Evolutionary conservation across 1,284 basidiomycete species (phyloP).

Genomic region (Irpex sp.): DNA sequence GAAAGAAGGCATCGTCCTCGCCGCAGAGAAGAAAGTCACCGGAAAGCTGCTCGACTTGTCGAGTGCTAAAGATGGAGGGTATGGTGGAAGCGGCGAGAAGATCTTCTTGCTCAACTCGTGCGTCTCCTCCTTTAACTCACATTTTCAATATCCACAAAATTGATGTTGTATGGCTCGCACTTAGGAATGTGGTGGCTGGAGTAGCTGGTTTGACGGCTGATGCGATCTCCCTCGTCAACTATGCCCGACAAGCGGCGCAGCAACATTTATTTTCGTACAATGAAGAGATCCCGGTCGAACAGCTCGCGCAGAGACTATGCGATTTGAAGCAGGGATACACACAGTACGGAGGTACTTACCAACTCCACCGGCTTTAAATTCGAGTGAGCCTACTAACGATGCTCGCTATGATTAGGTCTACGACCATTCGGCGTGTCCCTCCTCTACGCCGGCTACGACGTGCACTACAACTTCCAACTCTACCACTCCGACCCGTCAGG

Average conservation of each 20-base stretch:
- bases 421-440: constrained; percentile 97
- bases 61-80: constrained; percentile 81
- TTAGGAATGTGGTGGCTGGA: constrained; percentile 91
- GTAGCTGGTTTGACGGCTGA: constrained; percentile 97
- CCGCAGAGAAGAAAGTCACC: constrained; percentile 99
- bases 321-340: constrained; percentile 99
- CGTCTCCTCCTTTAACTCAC: constrained; percentile 27
- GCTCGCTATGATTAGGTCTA: constrained; percentile 58
- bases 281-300: constrained; percentile 97
- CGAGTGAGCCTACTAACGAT: no score
- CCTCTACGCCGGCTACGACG: constrained; percentile 95
- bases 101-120: constrained; percentile 91
- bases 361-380: no score
- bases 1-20: constrained; percentile 95
- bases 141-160: background rate
- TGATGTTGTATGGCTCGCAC: background rate
- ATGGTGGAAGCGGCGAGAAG: constrained; percentile 96
- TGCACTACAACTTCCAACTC: constrained; percentile 94
- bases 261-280: constrained; percentile 88
- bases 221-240: constrained; percentile 97
- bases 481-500: constrained; percentile 99
- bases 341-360: constrained; percentile 94
- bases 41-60: constrained; percentile 94
- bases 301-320: constrained; percentile 91
- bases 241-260: constrained; percentile 88